These are phyloP conservation scores for Anisogramma anomala DNA, from an alignment of 2,329 filamentous ascomycete species.

Conservation along the genomic window DNA sequence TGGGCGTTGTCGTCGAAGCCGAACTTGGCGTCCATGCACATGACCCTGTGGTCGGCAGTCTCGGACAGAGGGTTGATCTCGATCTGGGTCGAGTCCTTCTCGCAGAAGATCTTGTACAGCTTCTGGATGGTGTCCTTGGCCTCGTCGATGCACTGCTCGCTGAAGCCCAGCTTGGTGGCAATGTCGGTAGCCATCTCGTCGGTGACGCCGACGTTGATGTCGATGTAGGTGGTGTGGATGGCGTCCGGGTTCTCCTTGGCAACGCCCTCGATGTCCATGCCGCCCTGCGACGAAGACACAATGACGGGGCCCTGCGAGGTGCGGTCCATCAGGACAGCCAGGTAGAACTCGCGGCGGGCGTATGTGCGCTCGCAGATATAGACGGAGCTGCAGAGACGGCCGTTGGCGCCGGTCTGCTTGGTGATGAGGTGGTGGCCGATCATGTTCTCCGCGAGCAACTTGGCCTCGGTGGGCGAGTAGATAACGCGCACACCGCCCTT, in stretches of 20 bases:
- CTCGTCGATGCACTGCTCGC: conserved; percentile 91
- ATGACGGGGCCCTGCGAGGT: conserved; percentile 84
- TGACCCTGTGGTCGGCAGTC: conserved; percentile 94
- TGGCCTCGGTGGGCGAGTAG: conserved; percentile 91
- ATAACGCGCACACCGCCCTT: conserved; percentile 98
- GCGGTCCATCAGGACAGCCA: conserved; percentile 97
- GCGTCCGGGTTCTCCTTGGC: conserved; percentile 96
- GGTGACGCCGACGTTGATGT: conserved; percentile 91
- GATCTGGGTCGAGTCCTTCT: conserved; percentile 97
- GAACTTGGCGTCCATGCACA: conserved; percentile 99
- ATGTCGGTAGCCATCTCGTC: conserved; percentile 89
- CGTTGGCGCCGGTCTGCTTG: conserved; percentile 92
- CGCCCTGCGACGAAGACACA: conserved; percentile 93
- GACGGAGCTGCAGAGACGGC: conserved; percentile 91
- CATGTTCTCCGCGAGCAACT: conserved; percentile 98
- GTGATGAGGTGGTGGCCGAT: conserved; percentile 99
- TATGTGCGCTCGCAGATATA: conserved; percentile 99
- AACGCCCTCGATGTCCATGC: conserved; percentile 98
- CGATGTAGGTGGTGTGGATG: conserved; percentile 84
- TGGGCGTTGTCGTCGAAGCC: conserved; percentile 98
- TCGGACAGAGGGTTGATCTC: conserved; percentile 99
- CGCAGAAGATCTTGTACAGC: conserved; percentile 96
- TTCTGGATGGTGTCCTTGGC: conserved; percentile 96
- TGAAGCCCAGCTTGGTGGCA: conserved; percentile 88
- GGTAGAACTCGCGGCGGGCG: conserved; percentile 96